A percentile compares a stretch with the other conserved stretches of the same genome.
Conservation (phyloP, 2,329 filamentous ascomycete species). For the Claviceps africana region DNA sequence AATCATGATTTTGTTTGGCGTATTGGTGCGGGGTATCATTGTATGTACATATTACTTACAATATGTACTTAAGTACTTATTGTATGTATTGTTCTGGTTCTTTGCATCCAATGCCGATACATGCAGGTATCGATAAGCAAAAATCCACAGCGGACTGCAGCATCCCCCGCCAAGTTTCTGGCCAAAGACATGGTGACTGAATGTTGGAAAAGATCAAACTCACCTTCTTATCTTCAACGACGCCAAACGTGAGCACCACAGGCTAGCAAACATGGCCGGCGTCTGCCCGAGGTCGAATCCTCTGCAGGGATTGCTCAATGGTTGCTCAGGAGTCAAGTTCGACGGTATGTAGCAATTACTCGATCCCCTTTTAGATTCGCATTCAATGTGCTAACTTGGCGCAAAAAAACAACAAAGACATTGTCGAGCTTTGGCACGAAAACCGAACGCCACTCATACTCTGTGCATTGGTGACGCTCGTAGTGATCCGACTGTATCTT, state of each 20-base stretch:
- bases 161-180: not conserved
- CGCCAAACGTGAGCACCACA: not conserved
- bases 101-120: not conserved
- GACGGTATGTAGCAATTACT: slow-evolving; percentile 3
- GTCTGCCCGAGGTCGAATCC: slow-evolving; percentile 1
- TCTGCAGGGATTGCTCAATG: not conserved
- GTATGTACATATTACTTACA: too few species aligned
- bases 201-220: not conserved
- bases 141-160: not conserved
- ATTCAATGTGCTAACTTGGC: not conserved
- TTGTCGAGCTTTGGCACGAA: slow-evolving; percentile 31
- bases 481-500: slow-evolving; percentile 28
- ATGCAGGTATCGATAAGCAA: slow-evolving; percentile 4
- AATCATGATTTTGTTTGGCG: not conserved
- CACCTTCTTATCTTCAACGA: not conserved
- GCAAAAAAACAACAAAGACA: slow-evolving; percentile 18
- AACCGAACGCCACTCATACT: slow-evolving; percentile 32
- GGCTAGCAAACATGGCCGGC: not conserved
- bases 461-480: slow-evolving; percentile 22
- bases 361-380: not conserved
- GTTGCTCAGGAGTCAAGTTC: not conserved
- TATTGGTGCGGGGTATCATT: not conserved
- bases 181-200: not conserved
- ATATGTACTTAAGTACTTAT: too few species aligned
- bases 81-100: not conserved